Evolutionary conservation across 495 filamentous ascomycete genomes (phyloP).

Genomic region (Penicillium cosmopolitanum): DNA sequence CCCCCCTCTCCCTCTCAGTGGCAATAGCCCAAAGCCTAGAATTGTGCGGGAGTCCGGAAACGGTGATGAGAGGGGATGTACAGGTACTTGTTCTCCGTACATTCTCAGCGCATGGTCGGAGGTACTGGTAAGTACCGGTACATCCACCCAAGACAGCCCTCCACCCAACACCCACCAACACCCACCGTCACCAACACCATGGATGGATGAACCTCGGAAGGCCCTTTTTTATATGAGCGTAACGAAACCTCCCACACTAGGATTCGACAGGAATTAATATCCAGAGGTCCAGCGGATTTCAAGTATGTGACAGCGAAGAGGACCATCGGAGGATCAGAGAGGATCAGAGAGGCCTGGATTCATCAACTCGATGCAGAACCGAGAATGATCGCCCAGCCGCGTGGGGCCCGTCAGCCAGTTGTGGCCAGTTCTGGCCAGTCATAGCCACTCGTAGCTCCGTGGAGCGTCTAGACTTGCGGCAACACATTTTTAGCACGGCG

Average conservation of each 20-base stretch:
- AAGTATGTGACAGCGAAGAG: too few species aligned
- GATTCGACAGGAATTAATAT: too few species aligned
- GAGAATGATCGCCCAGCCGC: conserved; percentile 30
- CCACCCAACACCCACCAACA: too few species aligned
- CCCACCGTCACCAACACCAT: too few species aligned
- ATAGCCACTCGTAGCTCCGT: conserved; percentile 13
- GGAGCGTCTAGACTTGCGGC: conserved; percentile 24
- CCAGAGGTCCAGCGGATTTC: too few species aligned
- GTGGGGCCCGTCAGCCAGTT: conserved; percentile 23
- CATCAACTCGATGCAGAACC: conserved; percentile 34
- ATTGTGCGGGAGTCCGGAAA: conserved; percentile 13
- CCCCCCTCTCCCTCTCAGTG: conserved; percentile 13
- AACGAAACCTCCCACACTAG: too few species aligned
- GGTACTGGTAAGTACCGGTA: not conserved
- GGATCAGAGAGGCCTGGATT: not conserved
- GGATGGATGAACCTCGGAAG: too few species aligned
- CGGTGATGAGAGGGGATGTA: not conserved
- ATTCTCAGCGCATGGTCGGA: too few species aligned
- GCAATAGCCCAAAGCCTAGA: conserved; percentile 10
- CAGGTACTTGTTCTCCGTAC: not conserved
- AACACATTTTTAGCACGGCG: conserved; percentile 18
- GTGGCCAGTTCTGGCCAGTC: conserved; percentile 8
- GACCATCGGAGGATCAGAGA: not conserved
- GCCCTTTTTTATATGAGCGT: too few species aligned
- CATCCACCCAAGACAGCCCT: not conserved